Percentiles rank a stretch among this genome's conserved stretches.
Evolutionary conservation across 805 yeast species (phyloP).

Genomic region (Peterozyma xylosa): DNA sequence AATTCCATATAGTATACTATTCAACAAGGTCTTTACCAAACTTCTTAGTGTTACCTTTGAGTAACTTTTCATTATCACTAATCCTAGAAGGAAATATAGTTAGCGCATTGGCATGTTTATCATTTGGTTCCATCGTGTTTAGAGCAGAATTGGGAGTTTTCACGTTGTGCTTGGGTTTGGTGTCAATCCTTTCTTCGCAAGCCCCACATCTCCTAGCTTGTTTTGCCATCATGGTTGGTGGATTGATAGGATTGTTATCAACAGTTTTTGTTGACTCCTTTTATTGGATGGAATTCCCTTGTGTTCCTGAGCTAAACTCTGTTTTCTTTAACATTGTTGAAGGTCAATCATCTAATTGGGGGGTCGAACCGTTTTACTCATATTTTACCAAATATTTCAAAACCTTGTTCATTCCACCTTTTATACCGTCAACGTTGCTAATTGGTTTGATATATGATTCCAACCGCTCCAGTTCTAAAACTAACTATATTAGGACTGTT

Average conservation of each 20-base stretch:
- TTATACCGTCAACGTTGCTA: slow-evolving; percentile 29
- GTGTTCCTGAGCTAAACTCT: slow-evolving; percentile 67
- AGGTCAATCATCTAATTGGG: slow-evolving; percentile 79
- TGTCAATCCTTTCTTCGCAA: slow-evolving; percentile 40
- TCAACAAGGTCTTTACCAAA: slow-evolving; percentile 87
- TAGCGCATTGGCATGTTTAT: slow-evolving; percentile 44
- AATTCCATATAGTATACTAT: slow-evolving; percentile 77
- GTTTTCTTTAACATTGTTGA: slow-evolving; percentile 69
- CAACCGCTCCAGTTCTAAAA: slow-evolving; percentile 23
- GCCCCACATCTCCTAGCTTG: slow-evolving; percentile 31
- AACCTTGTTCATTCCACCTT: slow-evolving; percentile 38
- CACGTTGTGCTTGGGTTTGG: slow-evolving; percentile 38
- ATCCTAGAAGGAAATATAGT: slow-evolving; percentile 40
- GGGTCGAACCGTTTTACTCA: slow-evolving; percentile 64
- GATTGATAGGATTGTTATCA: slow-evolving; percentile 37
- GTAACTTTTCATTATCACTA: slow-evolving; percentile 45
- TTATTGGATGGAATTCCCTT: slow-evolving; percentile 52
- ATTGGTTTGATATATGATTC: slow-evolving; percentile 23
- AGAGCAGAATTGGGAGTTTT: slow-evolving; percentile 64
- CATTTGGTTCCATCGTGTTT: slow-evolving; percentile 61
- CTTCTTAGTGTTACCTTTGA: slow-evolving; percentile 71
- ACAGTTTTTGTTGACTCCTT: slow-evolving; percentile 57
- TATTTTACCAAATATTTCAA: slow-evolving; percentile 54
- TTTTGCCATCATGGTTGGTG: slow-evolving; percentile 39
- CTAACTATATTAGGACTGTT: slow-evolving; percentile 32